phyloP scores from a whole-genome alignment of 768 basidiomycete species.

The Mycena sanguinolenta region DNA sequence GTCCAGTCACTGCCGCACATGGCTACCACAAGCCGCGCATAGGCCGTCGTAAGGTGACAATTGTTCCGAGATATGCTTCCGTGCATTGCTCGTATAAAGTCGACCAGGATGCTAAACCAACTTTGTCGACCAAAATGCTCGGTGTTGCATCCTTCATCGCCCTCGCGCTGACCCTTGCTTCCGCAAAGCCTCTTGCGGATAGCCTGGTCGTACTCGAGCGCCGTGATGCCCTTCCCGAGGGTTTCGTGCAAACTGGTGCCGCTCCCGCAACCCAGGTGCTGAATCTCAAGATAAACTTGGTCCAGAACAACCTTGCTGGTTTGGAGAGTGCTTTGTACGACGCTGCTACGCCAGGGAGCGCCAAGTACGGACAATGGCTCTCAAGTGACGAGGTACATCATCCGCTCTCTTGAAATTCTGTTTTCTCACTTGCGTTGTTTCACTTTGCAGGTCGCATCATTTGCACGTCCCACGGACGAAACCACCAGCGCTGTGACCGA shows the following conservation, averaged over 20 bases:
- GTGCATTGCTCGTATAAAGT: constrained; percentile 21
- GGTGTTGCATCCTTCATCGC: constrained; percentile 29
- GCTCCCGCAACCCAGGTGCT: constrained; percentile 40
- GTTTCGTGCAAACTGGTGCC: constrained; percentile 40
- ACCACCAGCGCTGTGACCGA: constrained; percentile 37
- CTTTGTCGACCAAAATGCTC: constrained; percentile 24
- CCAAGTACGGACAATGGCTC: constrained; percentile 48
- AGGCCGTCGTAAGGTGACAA: constrained; percentile 11
- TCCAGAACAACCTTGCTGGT: constrained; percentile 46
- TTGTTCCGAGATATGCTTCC: constrained; percentile 10
- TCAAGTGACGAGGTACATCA: constrained; percentile 47
- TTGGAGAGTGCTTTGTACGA: constrained; percentile 48
- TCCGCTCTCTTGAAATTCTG: background rate
- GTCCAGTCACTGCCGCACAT: constrained; percentile 19
- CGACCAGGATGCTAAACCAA: background rate
- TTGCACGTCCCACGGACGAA: constrained; percentile 27
- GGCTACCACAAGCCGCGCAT: constrained; percentile 23
- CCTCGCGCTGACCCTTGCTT: constrained; percentile 31
- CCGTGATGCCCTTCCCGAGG: constrained; percentile 39
- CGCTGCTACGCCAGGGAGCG: constrained; percentile 47
- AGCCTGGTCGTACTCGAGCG: constrained; percentile 39
- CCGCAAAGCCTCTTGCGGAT: constrained; percentile 32
- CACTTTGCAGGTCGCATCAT: constrained; percentile 23
- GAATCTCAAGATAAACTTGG: constrained; percentile 50
- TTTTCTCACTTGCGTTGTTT: background rate